Evolutionary conservation across 345 rosid species (phyloP).

Genomic region (Brassica carinata): DNA sequence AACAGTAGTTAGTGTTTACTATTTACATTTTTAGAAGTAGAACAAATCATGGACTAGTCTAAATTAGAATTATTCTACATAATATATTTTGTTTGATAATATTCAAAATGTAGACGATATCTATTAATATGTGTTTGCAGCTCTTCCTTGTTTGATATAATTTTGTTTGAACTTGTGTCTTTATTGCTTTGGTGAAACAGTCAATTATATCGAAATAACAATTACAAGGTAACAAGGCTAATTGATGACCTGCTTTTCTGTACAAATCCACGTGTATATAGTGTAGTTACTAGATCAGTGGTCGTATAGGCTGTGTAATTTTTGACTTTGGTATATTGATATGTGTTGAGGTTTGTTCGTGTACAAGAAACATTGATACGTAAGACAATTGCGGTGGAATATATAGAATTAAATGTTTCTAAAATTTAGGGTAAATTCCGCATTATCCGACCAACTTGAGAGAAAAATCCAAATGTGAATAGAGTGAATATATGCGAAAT

Average conservation of each 20-base stretch:
- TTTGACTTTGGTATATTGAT: neutral
- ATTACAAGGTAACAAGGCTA: neutral
- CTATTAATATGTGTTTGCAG: neutral
- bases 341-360: neutral
- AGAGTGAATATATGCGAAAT: neutral
- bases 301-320: neutral
- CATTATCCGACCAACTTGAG: constrained; percentile 21
- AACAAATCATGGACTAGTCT: neutral
- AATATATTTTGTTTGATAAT: neutral
- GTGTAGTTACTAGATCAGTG: neutral
- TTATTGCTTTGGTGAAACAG: too few relatives aligned
- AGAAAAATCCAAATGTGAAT: neutral
- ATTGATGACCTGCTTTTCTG: neutral
- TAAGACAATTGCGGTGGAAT: neutral
- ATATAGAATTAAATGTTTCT: neutral
- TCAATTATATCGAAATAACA: neutral
- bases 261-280: neutral
- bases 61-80: neutral
- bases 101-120: neutral
- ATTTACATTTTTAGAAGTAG: neutral
- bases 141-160: neutral
- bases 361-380: neutral
- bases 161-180: too few relatives aligned
- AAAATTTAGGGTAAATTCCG: neutral
- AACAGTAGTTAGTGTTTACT: neutral